These are phyloP conservation scores for Camelina hispida DNA, from an alignment of 345 rosid genomes.

Conservation along the genomic window DNA sequence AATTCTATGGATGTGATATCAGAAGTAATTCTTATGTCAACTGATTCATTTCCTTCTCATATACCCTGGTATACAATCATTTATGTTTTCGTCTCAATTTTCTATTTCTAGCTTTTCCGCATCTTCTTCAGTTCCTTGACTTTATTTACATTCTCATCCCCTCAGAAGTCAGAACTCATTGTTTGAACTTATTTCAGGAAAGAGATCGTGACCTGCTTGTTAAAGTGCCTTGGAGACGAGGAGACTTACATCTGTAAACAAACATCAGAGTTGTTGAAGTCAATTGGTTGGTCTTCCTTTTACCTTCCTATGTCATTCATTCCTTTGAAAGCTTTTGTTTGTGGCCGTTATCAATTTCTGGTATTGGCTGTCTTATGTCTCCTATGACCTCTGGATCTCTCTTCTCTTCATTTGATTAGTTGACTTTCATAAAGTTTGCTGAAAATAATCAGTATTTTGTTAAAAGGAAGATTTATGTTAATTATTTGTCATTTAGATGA, in stretches of 20 bases:
- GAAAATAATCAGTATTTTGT: constrained; percentile 23
- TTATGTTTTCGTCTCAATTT: constrained; percentile 22
- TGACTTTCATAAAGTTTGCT: constrained; percentile 17
- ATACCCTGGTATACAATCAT: constrained; percentile 58
- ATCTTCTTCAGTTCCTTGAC: constrained; percentile 33
- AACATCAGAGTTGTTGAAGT: constrained; percentile 59
- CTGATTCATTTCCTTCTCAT: constrained; percentile 54
- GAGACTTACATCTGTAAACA: constrained; percentile 59
- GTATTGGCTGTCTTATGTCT: constrained; percentile 16
- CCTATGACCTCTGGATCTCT: constrained; percentile 7
- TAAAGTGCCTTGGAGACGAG: constrained; percentile 64
- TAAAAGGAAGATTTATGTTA: background rate
- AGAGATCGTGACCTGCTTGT: constrained; percentile 62
- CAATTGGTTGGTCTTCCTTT: constrained; percentile 59
- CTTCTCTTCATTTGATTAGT: constrained; percentile 22
- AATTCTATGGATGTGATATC: constrained; percentile 84
- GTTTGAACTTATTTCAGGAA: constrained; percentile 57
- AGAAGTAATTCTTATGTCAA: constrained; percentile 55
- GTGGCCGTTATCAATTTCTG: constrained; percentile 6
- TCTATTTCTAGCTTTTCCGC: constrained; percentile 19
- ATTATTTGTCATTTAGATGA: background rate
- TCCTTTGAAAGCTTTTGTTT: constrained; percentile 20
- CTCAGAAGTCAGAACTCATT: constrained; percentile 31
- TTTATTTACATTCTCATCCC: constrained; percentile 20
- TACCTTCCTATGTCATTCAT: constrained; percentile 21